Conservation (phyloP, 192 early-diverging fungal genomes). For the Entomortierella beljakovae region DNA sequence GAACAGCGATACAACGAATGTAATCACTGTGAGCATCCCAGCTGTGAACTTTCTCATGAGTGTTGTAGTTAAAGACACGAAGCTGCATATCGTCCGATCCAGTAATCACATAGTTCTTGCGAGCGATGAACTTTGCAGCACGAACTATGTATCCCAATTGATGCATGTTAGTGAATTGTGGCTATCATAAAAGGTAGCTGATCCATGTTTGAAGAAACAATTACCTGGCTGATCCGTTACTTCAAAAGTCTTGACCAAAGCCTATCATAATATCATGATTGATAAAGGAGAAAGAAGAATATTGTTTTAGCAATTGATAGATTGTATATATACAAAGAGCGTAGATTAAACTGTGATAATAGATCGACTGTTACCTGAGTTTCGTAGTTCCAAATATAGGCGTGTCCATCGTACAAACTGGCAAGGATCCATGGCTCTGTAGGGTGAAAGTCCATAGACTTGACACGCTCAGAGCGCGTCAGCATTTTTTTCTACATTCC, state of each 20-base stretch:
- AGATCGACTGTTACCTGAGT: conserved; percentile 73
- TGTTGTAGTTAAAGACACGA: conserved; percentile 99
- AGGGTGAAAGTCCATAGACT: conserved; percentile 98
- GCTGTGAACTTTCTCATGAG: conserved; percentile 95
- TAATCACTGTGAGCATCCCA: conserved; percentile 99
- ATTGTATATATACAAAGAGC: not conserved
- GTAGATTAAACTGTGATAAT: not conserved
- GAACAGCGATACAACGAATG: conserved; percentile 96
- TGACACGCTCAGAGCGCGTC: conserved; percentile 93
- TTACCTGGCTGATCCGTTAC: conserved; percentile 92
- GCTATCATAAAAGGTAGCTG: too few relatives aligned
- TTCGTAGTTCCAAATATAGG: conserved; percentile 99
- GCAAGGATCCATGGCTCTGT: conserved; percentile 99
- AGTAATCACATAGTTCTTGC: conserved; percentile 98
- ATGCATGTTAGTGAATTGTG: not conserved
- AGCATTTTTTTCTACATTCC: conserved; percentile 65
- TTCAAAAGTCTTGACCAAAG: conserved; percentile 97
- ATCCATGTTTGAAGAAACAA: not conserved
- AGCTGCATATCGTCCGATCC: conserved; percentile 99
- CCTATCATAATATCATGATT: too few relatives aligned
- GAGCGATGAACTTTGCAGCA: conserved; percentile 96
- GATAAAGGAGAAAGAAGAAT: not conserved
- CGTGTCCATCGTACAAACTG: conserved; percentile 96
- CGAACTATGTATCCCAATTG: conserved; percentile 72
- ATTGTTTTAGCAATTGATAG: not conserved